Conservation (phyloP, 768 basidiomycete genomes). For the Suillus fuscotomentosus region DNA sequence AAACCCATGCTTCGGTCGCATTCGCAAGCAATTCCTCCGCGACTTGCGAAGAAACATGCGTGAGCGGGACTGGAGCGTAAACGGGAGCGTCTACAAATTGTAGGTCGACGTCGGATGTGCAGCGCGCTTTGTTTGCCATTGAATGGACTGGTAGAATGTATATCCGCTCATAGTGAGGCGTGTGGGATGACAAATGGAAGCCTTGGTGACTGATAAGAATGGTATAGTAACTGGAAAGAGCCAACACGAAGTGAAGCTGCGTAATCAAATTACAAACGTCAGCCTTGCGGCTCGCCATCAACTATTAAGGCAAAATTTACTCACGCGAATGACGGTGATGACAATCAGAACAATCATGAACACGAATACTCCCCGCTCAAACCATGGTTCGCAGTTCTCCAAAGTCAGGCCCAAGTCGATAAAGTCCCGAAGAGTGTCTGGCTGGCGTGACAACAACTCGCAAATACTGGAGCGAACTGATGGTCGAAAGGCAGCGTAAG, state of each 20-base stretch:
- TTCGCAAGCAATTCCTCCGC: slow-evolving; percentile 49
- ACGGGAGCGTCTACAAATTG: slow-evolving; percentile 26
- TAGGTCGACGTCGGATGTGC: slow-evolving; percentile 6
- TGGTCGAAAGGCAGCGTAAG: slow-evolving; percentile 57
- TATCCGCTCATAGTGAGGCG: slow-evolving; percentile 47
- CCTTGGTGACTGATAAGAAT: slow-evolving; percentile 47
- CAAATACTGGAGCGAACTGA: slow-evolving; percentile 61
- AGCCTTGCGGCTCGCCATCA: neutral
- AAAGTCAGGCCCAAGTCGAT: slow-evolving; percentile 70
- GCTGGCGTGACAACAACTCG: slow-evolving; percentile 73
- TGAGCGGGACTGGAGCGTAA: slow-evolving; percentile 71
- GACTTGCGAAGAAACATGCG: slow-evolving; percentile 50
- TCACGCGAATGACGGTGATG: slow-evolving; percentile 64
- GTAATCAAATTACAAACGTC: neutral
- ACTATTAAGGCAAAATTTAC: slow-evolving; percentile 23
- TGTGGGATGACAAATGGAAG: slow-evolving; percentile 14
- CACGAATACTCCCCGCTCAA: slow-evolving; percentile 62
- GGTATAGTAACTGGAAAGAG: slow-evolving; percentile 64
- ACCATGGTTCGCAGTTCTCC: slow-evolving; percentile 81
- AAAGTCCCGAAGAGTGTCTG: slow-evolving; percentile 70
- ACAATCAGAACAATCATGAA: slow-evolving; percentile 59
- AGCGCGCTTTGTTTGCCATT: slow-evolving; percentile 8
- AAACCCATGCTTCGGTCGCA: slow-evolving; percentile 70
- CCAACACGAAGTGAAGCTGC: slow-evolving; percentile 76
- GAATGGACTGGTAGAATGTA: slow-evolving; percentile 50